These are phyloP conservation scores for Fusarium algeriense DNA, from an alignment of 2,329 filamentous ascomycete species.

Conservation along the genomic window DNA sequence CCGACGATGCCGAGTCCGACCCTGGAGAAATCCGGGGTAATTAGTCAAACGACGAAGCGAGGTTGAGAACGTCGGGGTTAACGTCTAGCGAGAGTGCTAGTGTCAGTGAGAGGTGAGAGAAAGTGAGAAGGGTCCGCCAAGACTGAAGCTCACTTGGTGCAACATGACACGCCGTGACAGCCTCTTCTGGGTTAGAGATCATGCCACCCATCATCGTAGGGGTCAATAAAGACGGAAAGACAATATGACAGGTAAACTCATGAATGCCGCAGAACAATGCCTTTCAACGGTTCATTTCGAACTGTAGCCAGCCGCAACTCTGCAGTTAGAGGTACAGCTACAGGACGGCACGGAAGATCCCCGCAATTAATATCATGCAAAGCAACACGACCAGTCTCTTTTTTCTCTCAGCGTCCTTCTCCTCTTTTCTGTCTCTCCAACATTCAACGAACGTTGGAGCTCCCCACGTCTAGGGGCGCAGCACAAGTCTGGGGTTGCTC, in stretches of 20 bases:
- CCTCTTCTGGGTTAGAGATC: conserved; percentile 14
- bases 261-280: conserved; percentile 17
- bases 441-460: background rate
- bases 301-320: background rate
- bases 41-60: conserved; percentile 11
- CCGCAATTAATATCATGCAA: conserved; percentile 10
- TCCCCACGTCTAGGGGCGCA: conserved; percentile 26
- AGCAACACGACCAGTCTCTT: conserved; percentile 17
- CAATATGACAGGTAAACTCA: conserved; percentile 32
- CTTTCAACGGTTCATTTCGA: background rate
- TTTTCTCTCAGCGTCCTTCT: conserved; percentile 5
- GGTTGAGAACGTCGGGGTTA: background rate
- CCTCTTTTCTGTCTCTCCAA: conserved; percentile 6
- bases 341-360: conserved; percentile 24
- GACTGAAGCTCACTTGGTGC: conserved; percentile 14
- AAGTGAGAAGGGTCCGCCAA: conserved; percentile 15
- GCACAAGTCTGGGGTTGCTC: conserved; percentile 16
- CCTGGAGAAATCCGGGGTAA: conserved; percentile 38
- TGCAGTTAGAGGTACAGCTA: conserved; percentile 6
- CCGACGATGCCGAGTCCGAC: conserved; percentile 22
- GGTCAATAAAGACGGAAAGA: background rate
- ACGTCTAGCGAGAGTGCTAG: background rate
- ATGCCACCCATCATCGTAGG: conserved; percentile 1
- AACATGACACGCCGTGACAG: conserved; percentile 23
- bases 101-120: background rate